Evolutionary conservation across 805 yeast species (phyloP).

Genomic region (Allodekkera sacchari): DNA sequence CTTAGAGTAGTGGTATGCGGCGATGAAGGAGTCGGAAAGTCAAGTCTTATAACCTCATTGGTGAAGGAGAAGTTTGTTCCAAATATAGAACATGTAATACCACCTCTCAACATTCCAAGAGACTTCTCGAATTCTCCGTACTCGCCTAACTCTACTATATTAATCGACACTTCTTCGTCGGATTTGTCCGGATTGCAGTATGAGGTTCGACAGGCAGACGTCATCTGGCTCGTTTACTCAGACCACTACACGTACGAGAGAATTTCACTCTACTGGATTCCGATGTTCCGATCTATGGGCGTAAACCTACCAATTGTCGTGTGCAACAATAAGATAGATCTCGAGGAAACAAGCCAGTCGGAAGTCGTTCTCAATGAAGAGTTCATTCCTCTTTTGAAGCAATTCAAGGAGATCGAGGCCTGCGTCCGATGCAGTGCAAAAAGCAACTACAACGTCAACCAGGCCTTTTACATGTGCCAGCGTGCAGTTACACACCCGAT

Average conservation of each 20-base stretch:
- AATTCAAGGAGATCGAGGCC: slow-evolving; percentile 89
- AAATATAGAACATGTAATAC: slow-evolving; percentile 67
- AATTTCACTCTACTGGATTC: slow-evolving; percentile 89
- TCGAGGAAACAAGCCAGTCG: slow-evolving; percentile 28
- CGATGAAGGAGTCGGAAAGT: slow-evolving; percentile 85
- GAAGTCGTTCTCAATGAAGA: slow-evolving; percentile 59
- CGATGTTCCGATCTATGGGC: slow-evolving; percentile 85
- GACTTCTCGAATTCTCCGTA: slow-evolving; percentile 53
- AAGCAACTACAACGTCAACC: slow-evolving; percentile 76
- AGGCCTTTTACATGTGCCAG: slow-evolving; percentile 88
- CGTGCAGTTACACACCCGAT: slow-evolving; percentile 89
- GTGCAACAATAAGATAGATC: slow-evolving; percentile 57
- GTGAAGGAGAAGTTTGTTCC: slow-evolving; percentile 78
- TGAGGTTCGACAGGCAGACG: slow-evolving; percentile 80
- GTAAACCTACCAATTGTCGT: slow-evolving; percentile 89
- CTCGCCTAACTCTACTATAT: slow-evolving; percentile 56
- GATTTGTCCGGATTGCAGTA: slow-evolving; percentile 54
- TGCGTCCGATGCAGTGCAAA: slow-evolving; percentile 86
- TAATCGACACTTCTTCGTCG: slow-evolving; percentile 73
- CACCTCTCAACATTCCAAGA: slow-evolving; percentile 76
- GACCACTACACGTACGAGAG: slow-evolving; percentile 95
- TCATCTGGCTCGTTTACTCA: slow-evolving; percentile 87
- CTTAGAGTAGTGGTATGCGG: slow-evolving; percentile 89
- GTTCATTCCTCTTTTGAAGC: slow-evolving; percentile 75
- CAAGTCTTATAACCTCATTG: slow-evolving; percentile 68